Percentiles rank a stretch among this genome's conserved stretches.
Evolutionary conservation across 2,329 filamentous ascomycete species (phyloP).

Genomic region (Colletotrichum sp.): DNA sequence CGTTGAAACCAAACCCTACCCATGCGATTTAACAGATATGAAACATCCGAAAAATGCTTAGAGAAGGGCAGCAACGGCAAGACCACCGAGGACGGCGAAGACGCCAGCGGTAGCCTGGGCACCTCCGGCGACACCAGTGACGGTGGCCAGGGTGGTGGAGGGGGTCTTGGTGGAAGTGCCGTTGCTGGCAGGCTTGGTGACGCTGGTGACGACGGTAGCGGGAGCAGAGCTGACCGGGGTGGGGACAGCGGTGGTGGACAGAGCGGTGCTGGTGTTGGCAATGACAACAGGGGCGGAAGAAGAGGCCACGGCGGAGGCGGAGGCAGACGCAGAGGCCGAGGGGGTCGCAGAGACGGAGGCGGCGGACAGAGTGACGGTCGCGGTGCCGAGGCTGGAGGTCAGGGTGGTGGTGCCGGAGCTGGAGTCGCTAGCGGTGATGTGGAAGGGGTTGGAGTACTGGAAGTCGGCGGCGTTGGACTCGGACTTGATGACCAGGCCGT

Average conservation of each 20-base stretch:
- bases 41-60: constrained; percentile 20
- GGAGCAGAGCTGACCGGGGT: constrained; percentile 18
- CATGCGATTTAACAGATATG: constrained; percentile 17
- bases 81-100: constrained; percentile 20
- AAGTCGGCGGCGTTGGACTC: constrained; percentile 51
- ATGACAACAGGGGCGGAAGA: constrained; percentile 28
- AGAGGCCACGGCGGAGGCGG: constrained; percentile 16
- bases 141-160: constrained; percentile 4
- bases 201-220: constrained; percentile 26
- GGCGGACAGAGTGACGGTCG: constrained; percentile 32
- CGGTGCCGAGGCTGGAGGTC: constrained; percentile 27
- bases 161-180: background rate
- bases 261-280: constrained; percentile 26
- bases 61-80: constrained; percentile 19
- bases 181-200: constrained; percentile 21
- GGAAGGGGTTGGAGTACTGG: constrained; percentile 69
- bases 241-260: constrained; percentile 22
- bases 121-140: background rate
- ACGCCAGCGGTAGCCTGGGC: constrained; percentile 19
- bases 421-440: constrained; percentile 42
- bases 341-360: constrained; percentile 32
- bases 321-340: constrained; percentile 33
- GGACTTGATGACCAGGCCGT: constrained; percentile 61
- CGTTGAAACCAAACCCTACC: constrained; percentile 15
- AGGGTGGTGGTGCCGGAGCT: constrained; percentile 25